Conservation (phyloP, 208 protist genomes). For the Crithidia sp. region DNA sequence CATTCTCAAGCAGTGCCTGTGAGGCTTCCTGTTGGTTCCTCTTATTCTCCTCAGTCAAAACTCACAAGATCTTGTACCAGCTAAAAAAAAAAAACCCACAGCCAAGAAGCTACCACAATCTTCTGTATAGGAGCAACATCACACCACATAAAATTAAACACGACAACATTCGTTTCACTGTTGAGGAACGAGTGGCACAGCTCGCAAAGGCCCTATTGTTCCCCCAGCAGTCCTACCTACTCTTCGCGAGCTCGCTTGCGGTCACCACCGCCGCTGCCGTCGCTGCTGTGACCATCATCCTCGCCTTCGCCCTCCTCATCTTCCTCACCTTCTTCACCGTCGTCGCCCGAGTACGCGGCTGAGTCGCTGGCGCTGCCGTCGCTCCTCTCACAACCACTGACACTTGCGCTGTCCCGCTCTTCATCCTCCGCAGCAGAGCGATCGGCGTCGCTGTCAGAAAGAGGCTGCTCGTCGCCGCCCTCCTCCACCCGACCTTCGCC, state of each 20-base stretch:
- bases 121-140: too few relatives aligned
- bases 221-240: background rate
- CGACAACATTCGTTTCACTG: too few relatives aligned
- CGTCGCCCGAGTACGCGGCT: conserved; percentile 4
- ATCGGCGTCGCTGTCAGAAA: too few relatives aligned
- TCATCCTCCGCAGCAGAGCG: background rate
- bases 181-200: too few relatives aligned
- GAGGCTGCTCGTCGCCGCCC: background rate
- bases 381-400: conserved; percentile 2
- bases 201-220: too few relatives aligned
- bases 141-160: too few relatives aligned
- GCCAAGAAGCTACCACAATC: too few relatives aligned
- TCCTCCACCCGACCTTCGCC: conserved; percentile 19
- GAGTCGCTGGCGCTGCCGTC: background rate
- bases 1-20: too few relatives aligned
- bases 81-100: too few relatives aligned
- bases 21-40: too few relatives aligned
- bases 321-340: conserved; percentile 4
- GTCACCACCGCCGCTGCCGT: background rate
- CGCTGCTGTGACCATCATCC: background rate
- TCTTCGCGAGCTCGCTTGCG: conserved; percentile 5
- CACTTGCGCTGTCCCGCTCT: conserved; percentile 2
- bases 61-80: too few relatives aligned
- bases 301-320: background rate
- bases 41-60: too few relatives aligned